These are phyloP conservation scores for Pichia inconspicua DNA, from an alignment of 1,139 yeast species.

Conservation along the genomic window DNA sequence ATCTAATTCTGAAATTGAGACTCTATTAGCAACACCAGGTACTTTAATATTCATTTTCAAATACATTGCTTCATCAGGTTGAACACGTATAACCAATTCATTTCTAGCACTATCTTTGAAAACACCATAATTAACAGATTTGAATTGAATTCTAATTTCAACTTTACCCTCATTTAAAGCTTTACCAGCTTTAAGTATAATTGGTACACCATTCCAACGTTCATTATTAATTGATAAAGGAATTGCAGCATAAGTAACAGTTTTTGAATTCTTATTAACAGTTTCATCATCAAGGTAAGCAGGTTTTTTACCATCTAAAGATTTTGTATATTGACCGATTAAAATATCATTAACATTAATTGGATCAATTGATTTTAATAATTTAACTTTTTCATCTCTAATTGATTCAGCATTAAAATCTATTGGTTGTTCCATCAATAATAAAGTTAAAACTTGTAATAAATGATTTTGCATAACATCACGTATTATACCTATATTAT, in stretches of 20 bases:
- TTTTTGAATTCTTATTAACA: slow-evolving; percentile 72
- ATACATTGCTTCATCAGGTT: slow-evolving; percentile 91
- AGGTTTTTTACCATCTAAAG: slow-evolving; percentile 84
- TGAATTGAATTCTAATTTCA: slow-evolving; percentile 89
- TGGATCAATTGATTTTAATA: slow-evolving; percentile 71
- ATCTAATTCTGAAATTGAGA: slow-evolving; percentile 83
- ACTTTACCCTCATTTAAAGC: slow-evolving; percentile 89
- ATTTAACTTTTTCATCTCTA: slow-evolving; percentile 93
- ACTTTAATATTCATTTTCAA: slow-evolving; percentile 86
- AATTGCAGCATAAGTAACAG: slow-evolving; percentile 89
- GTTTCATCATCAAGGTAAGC: slow-evolving; percentile 89
- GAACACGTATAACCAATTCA: slow-evolving; percentile 87
- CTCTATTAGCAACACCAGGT: slow-evolving; percentile 81
- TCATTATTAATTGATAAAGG: slow-evolving; percentile 75
- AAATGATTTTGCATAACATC: slow-evolving; percentile 98
- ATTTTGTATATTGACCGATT: slow-evolving; percentile 80
- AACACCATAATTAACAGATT: slow-evolving; percentile 76
- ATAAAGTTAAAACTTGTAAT: slow-evolving; percentile 80
- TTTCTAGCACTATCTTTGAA: slow-evolving; percentile 78
- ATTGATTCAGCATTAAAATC: slow-evolving; percentile 86
- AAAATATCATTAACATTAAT: slow-evolving; percentile 61
- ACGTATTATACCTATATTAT: slow-evolving; percentile 88
- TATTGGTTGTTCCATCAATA: slow-evolving; percentile 94
- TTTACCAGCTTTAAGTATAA: slow-evolving; percentile 93
- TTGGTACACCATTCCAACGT: slow-evolving; percentile 98